Evolutionary conservation across 306 rosid genomes (phyloP), one percentile per base, ranked within the genome.

Genomic region (Inga leiocalycina): DNA sequence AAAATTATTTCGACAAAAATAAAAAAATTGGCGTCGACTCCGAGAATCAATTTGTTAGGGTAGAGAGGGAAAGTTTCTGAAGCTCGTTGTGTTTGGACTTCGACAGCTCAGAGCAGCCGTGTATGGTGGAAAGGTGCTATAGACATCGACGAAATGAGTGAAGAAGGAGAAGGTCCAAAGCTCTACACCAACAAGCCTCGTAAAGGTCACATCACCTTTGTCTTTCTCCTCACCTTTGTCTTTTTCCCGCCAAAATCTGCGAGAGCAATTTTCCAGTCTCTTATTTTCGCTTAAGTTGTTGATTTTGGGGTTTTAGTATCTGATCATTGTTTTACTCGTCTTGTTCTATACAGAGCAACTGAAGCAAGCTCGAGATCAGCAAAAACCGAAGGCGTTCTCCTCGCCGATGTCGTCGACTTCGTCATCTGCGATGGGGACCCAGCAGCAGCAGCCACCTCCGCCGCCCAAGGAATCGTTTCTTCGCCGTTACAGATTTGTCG

Each of bases 401-500:
- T 85, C 91, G 72, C 85, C 87, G 3, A 52, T 79, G 16, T 41
- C 90, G 24, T 19, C 83, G 59, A 39, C 68, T 11, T 34, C 71
- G 4, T 59, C 80, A 27, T 56, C 94, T 15, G 44, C 86, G 41
- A 87, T 85, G 97, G 83, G 56, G 12, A 35, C 85, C 54, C 85
- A 76, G 6, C 64, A 57, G 27, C 64, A 20, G 22, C 34, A 71
- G n/a, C 93, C 91, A 1, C 89, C 89, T 5, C 89, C 84, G 67
- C 92, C 89, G 12, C 92, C 90, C 2, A 93, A 85, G 76, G 94
- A 85, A 83, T 85, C 98, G 0, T 94, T 97, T 89, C 85, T 84
- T 41, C 94, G 97, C 51, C 97, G 98, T 73, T 90, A 90, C 84
- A 97, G 87, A 82, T 97, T 82, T 52, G 73, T 97, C 20, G 92